Percentiles rank a stretch among this genome's conserved stretches.
Conservation (phyloP, 352 stramenopile species). For the Nothophytophthora sp. region DNA sequence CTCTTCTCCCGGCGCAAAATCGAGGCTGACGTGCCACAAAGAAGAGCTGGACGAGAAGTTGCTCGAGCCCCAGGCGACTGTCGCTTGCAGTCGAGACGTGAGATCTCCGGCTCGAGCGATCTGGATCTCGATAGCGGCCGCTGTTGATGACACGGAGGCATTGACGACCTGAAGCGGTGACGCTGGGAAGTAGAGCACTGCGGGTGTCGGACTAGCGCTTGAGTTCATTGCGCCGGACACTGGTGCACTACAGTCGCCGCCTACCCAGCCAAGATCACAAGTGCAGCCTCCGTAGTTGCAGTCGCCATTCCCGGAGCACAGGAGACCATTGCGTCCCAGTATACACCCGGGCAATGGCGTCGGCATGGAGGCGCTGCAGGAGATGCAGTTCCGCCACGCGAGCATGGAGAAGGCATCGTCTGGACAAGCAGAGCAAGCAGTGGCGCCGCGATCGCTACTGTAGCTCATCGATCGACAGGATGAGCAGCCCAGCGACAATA, state of each 20-base stretch:
- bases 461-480: constrained; percentile 49
- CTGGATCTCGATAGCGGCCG: constrained; percentile 24
- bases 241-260: constrained; percentile 43
- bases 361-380: constrained; percentile 28
- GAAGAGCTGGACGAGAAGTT: constrained; percentile 32
- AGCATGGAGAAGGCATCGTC: constrained; percentile 48
- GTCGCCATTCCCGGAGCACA: constrained; percentile 56
- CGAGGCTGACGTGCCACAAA: constrained; percentile 12
- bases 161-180: constrained; percentile 26
- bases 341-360: constrained; percentile 36
- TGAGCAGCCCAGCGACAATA: constrained; percentile 27
- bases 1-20: constrained; percentile 23
- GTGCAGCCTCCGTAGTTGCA: constrained; percentile 56
- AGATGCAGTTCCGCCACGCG: constrained; percentile 55
- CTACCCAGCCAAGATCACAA: constrained; percentile 42
- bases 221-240: background rate
- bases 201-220: constrained; percentile 1
- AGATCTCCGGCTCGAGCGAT: constrained; percentile 33
- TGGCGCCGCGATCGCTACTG: constrained; percentile 18
- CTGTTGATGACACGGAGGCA: constrained; percentile 3
- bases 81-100: constrained; percentile 14
- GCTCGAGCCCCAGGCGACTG: constrained; percentile 22
- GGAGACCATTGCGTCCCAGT: constrained; percentile 50
- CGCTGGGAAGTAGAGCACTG: constrained; percentile 51
- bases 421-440: constrained; percentile 31